These are phyloP conservation scores for Ophiostoma sp. DNA, from an alignment of 2,329 filamentous ascomycete species.

Conservation along the genomic window DNA sequence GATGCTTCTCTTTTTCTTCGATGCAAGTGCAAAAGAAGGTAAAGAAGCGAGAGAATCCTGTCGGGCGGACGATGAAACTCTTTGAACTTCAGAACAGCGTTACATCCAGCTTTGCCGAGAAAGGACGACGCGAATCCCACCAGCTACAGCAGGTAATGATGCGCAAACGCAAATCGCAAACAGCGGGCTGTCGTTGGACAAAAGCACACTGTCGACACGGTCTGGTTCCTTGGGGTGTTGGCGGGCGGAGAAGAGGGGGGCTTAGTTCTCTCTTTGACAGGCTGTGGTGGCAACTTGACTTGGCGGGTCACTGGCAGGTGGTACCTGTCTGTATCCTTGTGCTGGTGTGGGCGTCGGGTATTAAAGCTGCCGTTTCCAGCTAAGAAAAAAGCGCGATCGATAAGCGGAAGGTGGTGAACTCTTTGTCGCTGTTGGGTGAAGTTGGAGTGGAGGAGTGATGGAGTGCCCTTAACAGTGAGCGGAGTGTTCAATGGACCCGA, in stretches of 20 bases:
- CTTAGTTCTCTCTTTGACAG: conserved; percentile 9
- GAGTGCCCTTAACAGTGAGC: not conserved
- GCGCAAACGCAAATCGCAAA: not conserved
- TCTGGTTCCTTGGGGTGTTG: not conserved
- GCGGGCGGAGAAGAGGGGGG: not conserved
- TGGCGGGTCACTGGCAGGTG: conserved; percentile 1
- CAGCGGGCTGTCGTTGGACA: not conserved
- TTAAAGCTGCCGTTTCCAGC: not conserved
- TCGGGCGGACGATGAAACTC: conserved; percentile 17
- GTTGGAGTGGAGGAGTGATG: not conserved
- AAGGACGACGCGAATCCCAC: not conserved
- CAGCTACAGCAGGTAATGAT: conserved; percentile 10
- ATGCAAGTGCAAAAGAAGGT: not conserved
- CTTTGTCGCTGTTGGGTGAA: not conserved
- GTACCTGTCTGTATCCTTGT: not conserved
- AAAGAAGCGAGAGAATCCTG: not conserved
- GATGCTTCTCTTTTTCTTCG: not conserved
- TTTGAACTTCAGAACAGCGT: conserved; percentile 9
- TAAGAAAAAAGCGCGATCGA: not conserved
- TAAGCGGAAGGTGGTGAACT: not conserved
- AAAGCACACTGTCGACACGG: not conserved
- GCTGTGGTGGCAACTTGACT: not conserved
- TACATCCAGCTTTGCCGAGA: conserved; percentile 16
- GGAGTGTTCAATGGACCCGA: conserved; percentile 6
- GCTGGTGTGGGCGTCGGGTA: not conserved